Conservation (phyloP, 192 early-diverging fungal species). For the Jimgerdemannia flammicorona region DNA sequence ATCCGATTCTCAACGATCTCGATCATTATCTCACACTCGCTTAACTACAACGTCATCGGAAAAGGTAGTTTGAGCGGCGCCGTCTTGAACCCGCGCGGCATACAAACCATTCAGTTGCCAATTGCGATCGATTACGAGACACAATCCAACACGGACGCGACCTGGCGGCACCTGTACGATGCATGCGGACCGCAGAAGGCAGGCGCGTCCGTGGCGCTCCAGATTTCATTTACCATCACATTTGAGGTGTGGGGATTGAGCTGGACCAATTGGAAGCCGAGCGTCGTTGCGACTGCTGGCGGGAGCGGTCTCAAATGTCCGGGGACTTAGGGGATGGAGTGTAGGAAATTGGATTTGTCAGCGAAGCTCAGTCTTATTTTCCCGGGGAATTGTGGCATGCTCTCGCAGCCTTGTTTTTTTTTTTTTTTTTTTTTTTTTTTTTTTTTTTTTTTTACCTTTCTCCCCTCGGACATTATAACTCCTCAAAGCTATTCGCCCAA, state of each 20-base stretch:
- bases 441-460: no score
- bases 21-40: conserved; percentile 11
- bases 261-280: conserved; percentile 27
- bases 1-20: conserved; percentile 12
- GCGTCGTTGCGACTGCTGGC: conserved; percentile 24
- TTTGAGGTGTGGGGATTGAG: conserved; percentile 24
- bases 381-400: no score
- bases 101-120: conserved; percentile 14
- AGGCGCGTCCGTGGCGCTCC: conserved; percentile 9
- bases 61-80: conserved; percentile 9
- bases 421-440: no score
- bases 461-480: no score
- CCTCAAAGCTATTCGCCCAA: no score
- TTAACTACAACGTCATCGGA: conserved; percentile 15
- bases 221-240: conserved; percentile 18
- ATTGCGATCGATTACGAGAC: conserved; percentile 20
- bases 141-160: conserved; percentile 13
- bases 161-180: conserved; percentile 17
- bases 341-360: no score
- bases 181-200: conserved; percentile 11
- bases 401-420: no score
- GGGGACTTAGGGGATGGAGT: background rate
- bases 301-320: conserved; percentile 31
- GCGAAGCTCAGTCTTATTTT: no score
- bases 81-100: conserved; percentile 1